Base-by-base conservation (phyloP, 1,139 yeast species). In the Pichia norvegensis region DNA sequence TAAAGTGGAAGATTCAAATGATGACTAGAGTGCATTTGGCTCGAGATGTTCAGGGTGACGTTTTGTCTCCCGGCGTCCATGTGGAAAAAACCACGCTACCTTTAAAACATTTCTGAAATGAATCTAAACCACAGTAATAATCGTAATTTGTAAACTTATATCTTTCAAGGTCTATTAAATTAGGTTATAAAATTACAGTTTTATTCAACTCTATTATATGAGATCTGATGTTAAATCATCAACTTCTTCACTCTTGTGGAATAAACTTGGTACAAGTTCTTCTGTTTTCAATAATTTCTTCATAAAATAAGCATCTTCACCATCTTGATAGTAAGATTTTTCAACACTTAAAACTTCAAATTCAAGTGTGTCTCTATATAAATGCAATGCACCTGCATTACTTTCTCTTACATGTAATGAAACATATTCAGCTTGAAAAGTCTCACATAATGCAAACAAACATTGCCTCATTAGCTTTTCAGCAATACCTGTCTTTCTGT, bases 271-370 rank as follows among this genome's bases (percentile, higher is more conserved):
- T 43, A 78, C 55, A 48, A 83, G 67, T 23, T 80, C 81, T 8
- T 81, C 81, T 47, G 79, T 61, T 16, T 67, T 67, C 55, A 85
- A 69, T 1, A 69, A 71, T 59, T 83, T 82, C 61, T 79, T 81
- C 98, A 92, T 92, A 38, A 95, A 85, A 65, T 88, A 92, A n/a
- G 98, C 98, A 67, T 94, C 97, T 65, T 94, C 99, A 25, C 95
- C 96, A 65, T 92, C 97, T 49, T 92, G 97, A 62, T 92, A 92
- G 64, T 94, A 92, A 20, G 84, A 76, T 56, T 79, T 84, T 59
- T 90, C 97, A 49, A 92, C 81, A 41, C 82, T 78, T 47, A 83
- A 73, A 40, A 87, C 92, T 58, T 79, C 90, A 63, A 94, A 92
- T 52, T 77, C 71, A 52, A 94, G 73, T 5, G 96, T 85, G 60